Evolutionary conservation across 805 yeast genomes (phyloP).

Genomic region (Zygosaccharomyces kombuchaensis): DNA sequence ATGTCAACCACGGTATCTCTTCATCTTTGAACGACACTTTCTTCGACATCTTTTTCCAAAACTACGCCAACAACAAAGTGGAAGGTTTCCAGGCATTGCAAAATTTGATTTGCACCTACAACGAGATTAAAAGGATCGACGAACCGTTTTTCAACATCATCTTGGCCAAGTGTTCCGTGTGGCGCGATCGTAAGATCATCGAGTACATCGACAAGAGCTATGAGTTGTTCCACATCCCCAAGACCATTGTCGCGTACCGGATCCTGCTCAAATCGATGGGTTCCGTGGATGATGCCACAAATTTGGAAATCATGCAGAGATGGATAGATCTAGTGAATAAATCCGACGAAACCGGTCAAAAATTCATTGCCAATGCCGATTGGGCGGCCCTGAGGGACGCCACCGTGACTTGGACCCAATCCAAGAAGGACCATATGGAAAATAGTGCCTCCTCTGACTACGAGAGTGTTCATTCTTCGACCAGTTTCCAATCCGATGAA

Average conservation of each 20-base stretch:
- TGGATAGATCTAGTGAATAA: slow-evolving; percentile 53
- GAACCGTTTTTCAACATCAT: slow-evolving; percentile 80
- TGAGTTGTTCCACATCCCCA: slow-evolving; percentile 49
- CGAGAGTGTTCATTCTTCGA: slow-evolving; percentile 6
- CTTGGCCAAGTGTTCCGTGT: slow-evolving; percentile 57
- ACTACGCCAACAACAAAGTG: slow-evolving; percentile 44
- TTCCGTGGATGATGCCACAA: slow-evolving; percentile 47
- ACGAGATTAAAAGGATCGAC: slow-evolving; percentile 56
- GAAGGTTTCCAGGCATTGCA: slow-evolving; percentile 57
- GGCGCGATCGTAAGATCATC: slow-evolving; percentile 65
- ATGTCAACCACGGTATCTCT: slow-evolving; percentile 63
- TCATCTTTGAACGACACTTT: slow-evolving; percentile 67
- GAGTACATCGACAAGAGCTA: slow-evolving; percentile 61
- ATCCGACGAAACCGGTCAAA: slow-evolving; percentile 50
- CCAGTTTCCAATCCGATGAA: slow-evolving; percentile 10
- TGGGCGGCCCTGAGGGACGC: slow-evolving; percentile 83
- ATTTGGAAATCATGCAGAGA: slow-evolving; percentile 49
- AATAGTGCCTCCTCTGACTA: neutral
- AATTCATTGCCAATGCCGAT: slow-evolving; percentile 73
- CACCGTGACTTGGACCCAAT: slow-evolving; percentile 43
- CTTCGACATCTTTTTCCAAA: slow-evolving; percentile 61
- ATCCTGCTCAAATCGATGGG: slow-evolving; percentile 71
- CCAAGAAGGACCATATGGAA: slow-evolving; percentile 10
- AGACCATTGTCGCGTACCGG: slow-evolving; percentile 68
- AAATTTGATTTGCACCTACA: slow-evolving; percentile 51